Base-by-base conservation (phyloP, 2,329 filamentous ascomycete genomes). In the Penicillium vulpinum region DNA sequence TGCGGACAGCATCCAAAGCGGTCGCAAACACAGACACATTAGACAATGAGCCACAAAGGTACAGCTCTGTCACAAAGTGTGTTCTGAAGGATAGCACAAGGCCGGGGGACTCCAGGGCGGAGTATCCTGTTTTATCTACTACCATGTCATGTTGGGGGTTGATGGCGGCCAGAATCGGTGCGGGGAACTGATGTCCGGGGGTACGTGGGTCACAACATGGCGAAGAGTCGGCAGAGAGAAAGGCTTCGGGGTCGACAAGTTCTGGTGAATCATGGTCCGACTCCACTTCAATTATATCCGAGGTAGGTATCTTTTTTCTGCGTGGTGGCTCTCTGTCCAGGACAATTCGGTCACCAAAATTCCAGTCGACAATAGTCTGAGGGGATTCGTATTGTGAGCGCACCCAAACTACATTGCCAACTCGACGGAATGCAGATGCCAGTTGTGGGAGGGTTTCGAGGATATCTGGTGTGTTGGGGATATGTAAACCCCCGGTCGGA, bases 21-120 rank as follows among this genome's bases (percentile, higher is more conserved):
- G 93, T 97, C 8, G 94, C 93, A 70, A 94, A 92, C 45, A 97
- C 87, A 31, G 92, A 92, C 35, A 95, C 80, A 67, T 97, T 97
- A 41, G 88, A 90, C 47, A 96, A 82, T 43, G 89, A 88, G 22
- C 94, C 94, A 68, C 90, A 95, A 24, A 97, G 84, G 74, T 90
- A 97, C 13, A 99, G 79, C 67, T 97, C 90, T 2, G 92, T 96
- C 57, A 96, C 86, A 63, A 97, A 87, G 61, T 87, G 89, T n/a
- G 87, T 86, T n/a, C 92, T 85, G 44, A 97, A 77, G n/a, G 86
- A 81, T 48, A 88, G 81, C 8, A 97, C 81, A 16, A 97, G 80
- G 47, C 84, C 83, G 0, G 88, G 90, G 9, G 85, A 85, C 51
- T 86, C 84, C 70, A 97, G 92, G 15, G 92, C 92, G 4, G 94